Evolutionary conservation across 768 basidiomycete species (phyloP).

Genomic region (Boletus speciosus): DNA sequence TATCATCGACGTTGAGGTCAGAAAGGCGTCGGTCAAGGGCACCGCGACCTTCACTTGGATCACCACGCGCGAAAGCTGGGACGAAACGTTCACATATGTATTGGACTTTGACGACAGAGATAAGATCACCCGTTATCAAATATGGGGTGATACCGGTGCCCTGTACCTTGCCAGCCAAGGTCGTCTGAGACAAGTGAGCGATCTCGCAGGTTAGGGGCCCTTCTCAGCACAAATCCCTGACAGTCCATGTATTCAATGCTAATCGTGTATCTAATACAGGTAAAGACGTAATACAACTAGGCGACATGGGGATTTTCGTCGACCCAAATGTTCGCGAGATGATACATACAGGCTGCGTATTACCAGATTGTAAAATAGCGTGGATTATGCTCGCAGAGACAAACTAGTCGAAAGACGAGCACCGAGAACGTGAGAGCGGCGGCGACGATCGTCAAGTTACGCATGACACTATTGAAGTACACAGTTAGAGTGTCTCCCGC

Average conservation of each 20-base stretch:
- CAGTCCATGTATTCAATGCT: not conserved
- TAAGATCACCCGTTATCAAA: conserved; percentile 57
- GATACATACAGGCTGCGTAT: conserved; percentile 16
- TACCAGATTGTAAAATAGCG: conserved; percentile 18
- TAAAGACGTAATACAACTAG: not conserved
- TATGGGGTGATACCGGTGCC: conserved; percentile 69
- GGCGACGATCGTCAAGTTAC: conserved; percentile 2
- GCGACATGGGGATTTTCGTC: not conserved
- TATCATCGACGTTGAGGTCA: conserved; percentile 46
- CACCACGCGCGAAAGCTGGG: conserved; percentile 51
- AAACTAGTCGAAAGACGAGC: not conserved
- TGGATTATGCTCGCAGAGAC: not conserved
- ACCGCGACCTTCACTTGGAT: conserved; percentile 55
- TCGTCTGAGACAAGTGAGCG: conserved; percentile 27
- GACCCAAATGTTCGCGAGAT: conserved; percentile 7
- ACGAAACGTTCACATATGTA: conserved; percentile 58
- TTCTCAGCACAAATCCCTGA: not conserved
- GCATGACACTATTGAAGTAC: conserved; percentile 22
- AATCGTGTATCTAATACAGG: conserved; percentile 15
- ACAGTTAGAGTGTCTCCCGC: conserved; percentile 26
- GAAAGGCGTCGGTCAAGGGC: conserved; percentile 55
- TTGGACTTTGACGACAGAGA: conserved; percentile 56
- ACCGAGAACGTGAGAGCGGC: not conserved
- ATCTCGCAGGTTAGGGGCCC: no score
- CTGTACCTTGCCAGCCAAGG: conserved; percentile 57